Evolutionary conservation across 225 moss, liverwort and hornwort genomes (phyloP), one percentile per base, ranked within the genome.

Genomic region (Bryum argenteum): DNA sequence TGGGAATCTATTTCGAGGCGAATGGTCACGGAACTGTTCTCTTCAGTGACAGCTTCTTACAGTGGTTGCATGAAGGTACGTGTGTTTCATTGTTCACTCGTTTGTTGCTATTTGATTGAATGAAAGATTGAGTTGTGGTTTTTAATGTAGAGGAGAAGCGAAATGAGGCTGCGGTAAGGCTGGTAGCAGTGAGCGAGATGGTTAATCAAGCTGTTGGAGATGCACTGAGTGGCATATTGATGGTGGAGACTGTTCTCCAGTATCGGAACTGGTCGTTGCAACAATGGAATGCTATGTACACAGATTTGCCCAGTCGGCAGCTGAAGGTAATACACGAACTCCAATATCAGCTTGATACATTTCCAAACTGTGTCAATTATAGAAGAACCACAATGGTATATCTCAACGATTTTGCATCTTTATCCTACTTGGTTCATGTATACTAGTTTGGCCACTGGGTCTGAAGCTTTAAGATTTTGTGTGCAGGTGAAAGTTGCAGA

Each of bases 171-270:
- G 91, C 81, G 10, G 47, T 62, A 64, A 89, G 94, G 71, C 76
- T 98, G 50, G 16, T 89, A 40, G 92, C 92, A 52, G 83, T 94
- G 1, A 90, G 88, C 70, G 81, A 94, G 79, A 85, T 98, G 87
- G 87, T 98, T 52, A 99, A 99, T 75, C 94, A 94, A 84, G 92
- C 92, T 67, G 88, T 99, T 62, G 98, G 98, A 68, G 98, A 99
- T 83, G 98, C 94, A 16, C 41, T 99, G 63, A 91, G 98, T 83
- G 92, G 94, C 60, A 89, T 99, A 58, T 78, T 99, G 28, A 94
- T 99, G 98, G 91, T 94, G 24, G 98, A 99, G 68, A 74, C 80
- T 55, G 77, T 94, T 53, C 85, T 99, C 22, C 83, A 68, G 14
- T 86, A 91, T 70, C 87, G 83, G 48, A 87, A 84, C 62, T 94